A percentile compares a stretch with the other conserved stretches of the same genome.
phyloP scores from a whole-genome alignment of 1,284 basidiomycete genomes.

The Apiotrichum montevideense region DNA sequence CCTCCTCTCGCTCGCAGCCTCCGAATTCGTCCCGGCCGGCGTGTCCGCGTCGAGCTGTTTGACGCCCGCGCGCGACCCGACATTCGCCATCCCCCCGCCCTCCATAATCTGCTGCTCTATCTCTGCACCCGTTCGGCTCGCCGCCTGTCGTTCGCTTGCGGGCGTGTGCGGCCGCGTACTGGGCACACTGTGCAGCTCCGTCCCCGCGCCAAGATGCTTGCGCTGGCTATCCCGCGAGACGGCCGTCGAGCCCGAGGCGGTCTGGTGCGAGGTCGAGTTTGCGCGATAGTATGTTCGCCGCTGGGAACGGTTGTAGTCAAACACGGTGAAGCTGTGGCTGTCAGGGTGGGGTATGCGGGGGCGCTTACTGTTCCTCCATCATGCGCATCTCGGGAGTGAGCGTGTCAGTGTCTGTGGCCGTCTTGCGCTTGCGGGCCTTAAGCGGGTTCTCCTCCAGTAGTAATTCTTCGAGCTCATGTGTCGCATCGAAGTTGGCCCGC shows the following conservation, averaged over 20 bases:
- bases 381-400: slow-evolving; percentile 85
- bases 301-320: slow-evolving; percentile 43
- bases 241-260: slow-evolving; percentile 18
- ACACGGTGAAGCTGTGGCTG: slow-evolving; percentile 43
- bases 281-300: slow-evolving; percentile 43
- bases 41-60: slow-evolving; percentile 11
- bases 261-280: slow-evolving; percentile 24
- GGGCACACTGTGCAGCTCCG: not conserved
- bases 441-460: slow-evolving; percentile 93
- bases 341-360: not conserved
- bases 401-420: slow-evolving; percentile 75
- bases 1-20: no score
- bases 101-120: slow-evolving; percentile 47
- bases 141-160: slow-evolving; percentile 9
- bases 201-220: slow-evolving; percentile 9
- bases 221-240: slow-evolving; percentile 15
- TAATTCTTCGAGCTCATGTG: slow-evolving; percentile 93
- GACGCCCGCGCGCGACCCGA: slow-evolving; percentile 25
- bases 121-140: slow-evolving; percentile 39
- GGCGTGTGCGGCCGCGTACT: slow-evolving; percentile 7
- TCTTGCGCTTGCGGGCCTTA: slow-evolving; percentile 87
- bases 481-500: slow-evolving; percentile 98
- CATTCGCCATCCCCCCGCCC: slow-evolving; percentile 44
- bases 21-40: not conserved
- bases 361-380: slow-evolving; percentile 92